These are phyloP conservation scores for Pelargonium australe DNA, from an alignment of 441 rosid species.

Conservation along the genomic window DNA sequence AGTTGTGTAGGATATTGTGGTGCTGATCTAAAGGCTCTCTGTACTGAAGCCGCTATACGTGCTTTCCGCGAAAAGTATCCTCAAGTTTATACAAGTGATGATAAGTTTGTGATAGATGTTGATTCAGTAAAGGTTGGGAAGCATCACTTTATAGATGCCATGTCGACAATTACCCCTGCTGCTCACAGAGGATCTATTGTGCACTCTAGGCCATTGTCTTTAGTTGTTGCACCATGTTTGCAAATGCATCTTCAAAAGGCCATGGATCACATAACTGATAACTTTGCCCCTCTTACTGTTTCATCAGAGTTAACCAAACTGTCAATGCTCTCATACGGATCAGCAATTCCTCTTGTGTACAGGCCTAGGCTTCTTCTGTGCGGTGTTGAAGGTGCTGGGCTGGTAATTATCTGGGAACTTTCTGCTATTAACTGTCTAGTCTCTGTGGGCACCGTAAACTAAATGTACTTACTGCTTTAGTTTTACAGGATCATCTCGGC, in stretches of 20 bases:
- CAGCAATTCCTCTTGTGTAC: slow-evolving; percentile 88
- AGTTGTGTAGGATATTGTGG: slow-evolving; percentile 99
- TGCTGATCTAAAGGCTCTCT: slow-evolving; percentile 94
- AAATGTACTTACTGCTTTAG: slow-evolving; percentile 70
- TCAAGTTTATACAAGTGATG: slow-evolving; percentile 98
- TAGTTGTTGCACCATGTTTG: slow-evolving; percentile 87
- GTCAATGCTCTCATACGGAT: slow-evolving; percentile 92
- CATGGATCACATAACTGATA: slow-evolving; percentile 63
- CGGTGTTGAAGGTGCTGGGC: slow-evolving; percentile 86
- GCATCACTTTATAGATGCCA: slow-evolving; percentile 87
- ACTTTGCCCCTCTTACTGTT: slow-evolving; percentile 63
- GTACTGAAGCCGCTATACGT: slow-evolving; percentile 99
- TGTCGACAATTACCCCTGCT: slow-evolving; percentile 97
- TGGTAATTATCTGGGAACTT: slow-evolving; percentile 62
- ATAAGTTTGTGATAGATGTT: slow-evolving; percentile 91
- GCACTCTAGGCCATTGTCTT: slow-evolving; percentile 91
- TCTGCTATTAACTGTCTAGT: slow-evolving; percentile 19
- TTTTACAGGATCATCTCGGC: slow-evolving; percentile 97
- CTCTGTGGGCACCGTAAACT: slow-evolving; percentile 30
- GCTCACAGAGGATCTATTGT: slow-evolving; percentile 96
- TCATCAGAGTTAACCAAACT: slow-evolving; percentile 77
- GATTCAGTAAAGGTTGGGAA: slow-evolving; percentile 83
- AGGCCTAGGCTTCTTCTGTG: slow-evolving; percentile 88
- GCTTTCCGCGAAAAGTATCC: slow-evolving; percentile 99
- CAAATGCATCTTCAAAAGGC: slow-evolving; percentile 72